A percentile compares a stretch with the other conserved stretches of the same genome.
phyloP scores from a whole-genome alignment of 2,329 filamentous ascomycete species.

The Colletotrichum gloeosporioides region DNA sequence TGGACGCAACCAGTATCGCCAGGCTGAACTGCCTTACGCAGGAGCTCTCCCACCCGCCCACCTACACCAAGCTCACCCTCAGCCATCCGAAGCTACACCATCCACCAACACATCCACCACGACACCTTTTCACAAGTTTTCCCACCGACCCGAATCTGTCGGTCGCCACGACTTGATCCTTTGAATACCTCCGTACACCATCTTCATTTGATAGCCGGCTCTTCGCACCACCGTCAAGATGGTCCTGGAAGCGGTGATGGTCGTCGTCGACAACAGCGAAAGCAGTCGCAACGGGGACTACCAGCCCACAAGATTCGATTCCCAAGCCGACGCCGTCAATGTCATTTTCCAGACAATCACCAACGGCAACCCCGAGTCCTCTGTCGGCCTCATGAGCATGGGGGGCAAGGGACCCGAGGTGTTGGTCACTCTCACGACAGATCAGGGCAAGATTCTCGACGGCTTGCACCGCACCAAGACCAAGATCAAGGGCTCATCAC shows the following conservation, averaged over 20 bases:
- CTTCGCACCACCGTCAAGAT: conserved; percentile 66
- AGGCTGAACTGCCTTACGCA: conserved; percentile 55
- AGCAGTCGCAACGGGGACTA: conserved; percentile 95
- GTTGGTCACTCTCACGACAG: conserved; percentile 92
- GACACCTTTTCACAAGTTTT: not conserved
- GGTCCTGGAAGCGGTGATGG: conserved; percentile 99
- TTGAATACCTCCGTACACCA: not conserved
- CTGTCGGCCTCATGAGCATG: conserved; percentile 98
- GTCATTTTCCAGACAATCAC: conserved; percentile 96
- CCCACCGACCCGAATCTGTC: not conserved
- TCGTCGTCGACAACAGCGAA: conserved; percentile 99
- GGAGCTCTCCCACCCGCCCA: conserved; percentile 12
- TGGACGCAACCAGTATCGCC: conserved; percentile 24
- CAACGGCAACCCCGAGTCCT: conserved; percentile 93
- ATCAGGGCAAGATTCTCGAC: conserved; percentile 94
- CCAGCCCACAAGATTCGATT: conserved; percentile 92
- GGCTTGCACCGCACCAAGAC: conserved; percentile 86
- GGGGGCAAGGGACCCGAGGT: conserved; percentile 97
- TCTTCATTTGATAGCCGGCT: not conserved
- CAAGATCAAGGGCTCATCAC: conserved; percentile 88
- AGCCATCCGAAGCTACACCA: conserved; percentile 22
- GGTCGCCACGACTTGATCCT: not conserved
- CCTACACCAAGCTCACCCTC: conserved; percentile 30
- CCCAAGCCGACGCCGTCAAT: conserved; percentile 93
- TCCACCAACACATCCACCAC: conserved; percentile 3